Base-by-base conservation (phyloP, 345 rosid genomes). In the Psidium guajava region DNA sequence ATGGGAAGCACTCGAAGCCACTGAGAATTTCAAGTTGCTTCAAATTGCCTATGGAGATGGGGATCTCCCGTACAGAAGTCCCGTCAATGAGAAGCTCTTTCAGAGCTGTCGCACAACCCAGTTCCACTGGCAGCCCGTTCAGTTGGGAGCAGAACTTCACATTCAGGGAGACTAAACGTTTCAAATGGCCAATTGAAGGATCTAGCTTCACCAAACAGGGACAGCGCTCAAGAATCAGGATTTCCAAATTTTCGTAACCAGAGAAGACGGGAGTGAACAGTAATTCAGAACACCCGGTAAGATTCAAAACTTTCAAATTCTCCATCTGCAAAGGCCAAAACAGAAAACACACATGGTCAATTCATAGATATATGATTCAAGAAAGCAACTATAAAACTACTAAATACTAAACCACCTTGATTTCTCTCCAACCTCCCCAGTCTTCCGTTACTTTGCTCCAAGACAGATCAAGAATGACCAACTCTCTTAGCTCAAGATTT, bases 401-500 rank as follows among this genome's bases (percentile, higher is more conserved):
- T 32, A 54, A 24, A 24, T 6, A 11, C 4, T 3, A 20, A 25
- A 28, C 5, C 47, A 82, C 87, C 87, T 53, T 44, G 16, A 86
- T 52, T 24, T 51, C 28, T 7, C 14, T 83, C 87, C 87, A 86
- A 21, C 84, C 87, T 3, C 61, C 25, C 87, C 85, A 86, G 36
- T 59, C 6, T 51, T 55, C 82, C 2, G 54, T 74, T 18, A 83
- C 56, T 28, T 21, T 27, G 42, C 87, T 27, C 40, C 44, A 8
- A 3, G 85, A 86, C 10, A 83, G 85, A 40, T 82, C 82, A 20
- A 86, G 57, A 54, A 86, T 44, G 9, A 54, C 85, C 18, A 86
- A 83, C 5, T 86, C 56, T 40, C 6, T 22, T 5, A 69, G 44
- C 6, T 2, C 6, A 24, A 69, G 42, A 69, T 28, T 27, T 4